A percentile compares a stretch with the other conserved stretches of the same genome.
These are phyloP conservation scores for Dioszegia crocea DNA, from an alignment of 768 basidiomycete species.

Conservation along the genomic window DNA sequence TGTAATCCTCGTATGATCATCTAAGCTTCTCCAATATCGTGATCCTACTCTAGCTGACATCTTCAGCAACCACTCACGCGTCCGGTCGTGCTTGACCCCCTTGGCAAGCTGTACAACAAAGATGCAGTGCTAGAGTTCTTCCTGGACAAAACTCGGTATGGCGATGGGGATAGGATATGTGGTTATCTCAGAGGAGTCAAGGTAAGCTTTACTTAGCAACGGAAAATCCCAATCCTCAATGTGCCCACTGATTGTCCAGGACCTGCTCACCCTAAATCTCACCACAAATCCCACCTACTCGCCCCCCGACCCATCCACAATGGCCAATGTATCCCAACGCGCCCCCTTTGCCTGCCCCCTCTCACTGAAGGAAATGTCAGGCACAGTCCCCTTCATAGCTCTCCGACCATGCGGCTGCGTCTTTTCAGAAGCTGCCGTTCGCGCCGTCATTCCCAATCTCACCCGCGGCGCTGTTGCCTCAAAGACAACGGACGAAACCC, in stretches of 20 bases:
- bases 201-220: constrained; percentile 55
- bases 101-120: constrained; percentile 95
- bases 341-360: constrained; percentile 85
- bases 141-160: constrained; percentile 73
- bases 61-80: constrained; percentile 74
- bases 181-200: constrained; percentile 86
- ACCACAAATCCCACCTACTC: constrained; percentile 64
- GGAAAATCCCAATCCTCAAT: too few relatives aligned
- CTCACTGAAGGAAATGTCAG: constrained; percentile 92
- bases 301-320: constrained; percentile 47
- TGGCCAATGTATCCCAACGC: constrained; percentile 50
- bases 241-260: constrained; percentile 54
- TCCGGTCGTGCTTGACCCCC: constrained; percentile 82
- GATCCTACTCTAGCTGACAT: neutral
- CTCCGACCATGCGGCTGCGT: constrained; percentile 82
- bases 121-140: constrained; percentile 88
- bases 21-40: neutral
- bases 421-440: constrained; percentile 78
- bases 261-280: constrained; percentile 77
- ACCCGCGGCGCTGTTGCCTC: constrained; percentile 55
- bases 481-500: constrained; percentile 49
- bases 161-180: constrained; percentile 87
- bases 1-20: too few relatives aligned
- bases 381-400: constrained; percentile 80
- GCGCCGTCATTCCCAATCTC: constrained; percentile 72